A percentile compares a stretch with the other conserved stretches of the same genome.
Conservation (phyloP, 768 basidiomycete species). For the Mycena galericulata region DNA sequence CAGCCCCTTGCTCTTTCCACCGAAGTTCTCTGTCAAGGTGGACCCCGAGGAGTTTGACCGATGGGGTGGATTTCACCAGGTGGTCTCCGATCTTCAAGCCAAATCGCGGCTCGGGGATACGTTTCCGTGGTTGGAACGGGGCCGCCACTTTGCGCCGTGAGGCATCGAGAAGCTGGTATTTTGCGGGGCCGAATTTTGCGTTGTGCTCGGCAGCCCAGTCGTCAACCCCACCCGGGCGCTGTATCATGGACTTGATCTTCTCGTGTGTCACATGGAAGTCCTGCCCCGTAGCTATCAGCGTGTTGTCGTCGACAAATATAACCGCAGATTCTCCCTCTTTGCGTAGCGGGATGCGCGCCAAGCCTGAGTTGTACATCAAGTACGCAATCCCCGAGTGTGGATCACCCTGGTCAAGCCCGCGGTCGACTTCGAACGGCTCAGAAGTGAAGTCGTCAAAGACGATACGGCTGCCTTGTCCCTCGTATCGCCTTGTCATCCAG, state of each 20-base stretch:
- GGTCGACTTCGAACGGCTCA: slow-evolving; percentile 31
- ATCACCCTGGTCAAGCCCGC: slow-evolving; percentile 49
- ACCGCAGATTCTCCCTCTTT: background rate
- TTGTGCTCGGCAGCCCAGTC: background rate
- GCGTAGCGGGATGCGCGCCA: background rate
- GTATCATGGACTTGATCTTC: background rate
- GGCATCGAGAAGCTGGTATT: background rate
- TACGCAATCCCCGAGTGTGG: too few relatives aligned
- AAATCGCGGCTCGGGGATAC: background rate
- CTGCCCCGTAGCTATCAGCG: background rate
- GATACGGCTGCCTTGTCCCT: too few relatives aligned
- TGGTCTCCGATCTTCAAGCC: background rate
- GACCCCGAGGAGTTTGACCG: background rate
- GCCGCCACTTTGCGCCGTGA: background rate
- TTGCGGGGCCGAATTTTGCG: background rate
- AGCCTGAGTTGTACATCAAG: too few relatives aligned
- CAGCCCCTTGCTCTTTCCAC: too few relatives aligned
- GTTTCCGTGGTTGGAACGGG: background rate
- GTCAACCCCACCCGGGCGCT: background rate
- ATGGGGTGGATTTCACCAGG: background rate
- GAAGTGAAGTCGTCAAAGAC: slow-evolving; percentile 41
- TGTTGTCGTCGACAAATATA: background rate
- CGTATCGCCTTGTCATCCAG: slow-evolving; percentile 29
- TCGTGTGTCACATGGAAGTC: background rate
- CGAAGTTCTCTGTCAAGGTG: too few relatives aligned